Base-by-base conservation (phyloP, 257 asterid genomes). In the Solanum tarapatanum region DNA sequence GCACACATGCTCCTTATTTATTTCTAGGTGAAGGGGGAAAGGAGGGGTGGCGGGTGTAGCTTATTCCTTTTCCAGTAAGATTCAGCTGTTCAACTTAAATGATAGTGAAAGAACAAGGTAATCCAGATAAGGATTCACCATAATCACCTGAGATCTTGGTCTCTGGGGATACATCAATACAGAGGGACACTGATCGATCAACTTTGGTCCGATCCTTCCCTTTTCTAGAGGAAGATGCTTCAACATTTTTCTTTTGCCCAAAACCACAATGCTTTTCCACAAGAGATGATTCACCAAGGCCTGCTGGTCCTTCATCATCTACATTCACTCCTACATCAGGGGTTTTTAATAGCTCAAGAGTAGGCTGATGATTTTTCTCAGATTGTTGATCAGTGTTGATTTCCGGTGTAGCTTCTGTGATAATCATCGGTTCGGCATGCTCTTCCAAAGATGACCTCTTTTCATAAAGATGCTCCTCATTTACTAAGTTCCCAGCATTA, bases 91-190 rank as follows among this genome's bases (percentile, higher is more conserved):
- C 82, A 75, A 75, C 60, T 37, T 76, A 39, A 39, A 37, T n/a
- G 35, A 76, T 11, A 39, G 83, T 28, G 41, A 11, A 62, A 79
- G 55, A 48, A 75, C 83, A 37, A 11, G 21, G 32, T 37, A 36
- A 37, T 17, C 62, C 51, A 75, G 89, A 85, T 51, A 80, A 75
- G 83, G 77, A 90, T 76, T 83, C 51, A 90, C 79, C 87, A 79
- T 69, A 89, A 86, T 85, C 88, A 92, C 94, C 96, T 89, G 91
- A 90, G 89, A 88, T 64, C 87, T 92, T 93, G 58, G 90, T 73
- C 35, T 89, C 92, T 4, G 92, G 94, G 76, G 92, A 84, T 58
- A 88, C 91, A 88, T 90, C 89, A 82, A 91, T 80, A 14, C 89
- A 21, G 80, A 93, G 86, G 86, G 97, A 85, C 79, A 90, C 39